Evolutionary conservation across 106 monocot species (phyloP), one percentile per base, ranked within the genome.

Genomic region (Dendrobium officinale): DNA sequence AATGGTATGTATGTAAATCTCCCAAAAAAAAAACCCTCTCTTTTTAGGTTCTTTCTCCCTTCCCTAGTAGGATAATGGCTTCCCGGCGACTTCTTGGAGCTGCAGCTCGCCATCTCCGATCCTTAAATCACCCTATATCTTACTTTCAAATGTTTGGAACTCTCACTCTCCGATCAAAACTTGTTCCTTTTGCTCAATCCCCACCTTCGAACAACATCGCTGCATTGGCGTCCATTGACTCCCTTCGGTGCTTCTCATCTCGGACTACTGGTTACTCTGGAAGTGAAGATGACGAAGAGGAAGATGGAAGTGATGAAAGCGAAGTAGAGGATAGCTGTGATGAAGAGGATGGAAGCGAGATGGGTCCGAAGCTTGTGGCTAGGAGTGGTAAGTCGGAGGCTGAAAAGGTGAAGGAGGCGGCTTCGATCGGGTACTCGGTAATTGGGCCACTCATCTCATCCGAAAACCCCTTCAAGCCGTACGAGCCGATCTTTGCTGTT

Each of bases 381-480:
- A 51, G 20, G 48, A 87, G 88, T 41, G 93, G 92, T 77, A 97
- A 97, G 77, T 82, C 92, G 55, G 83, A 84, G 55, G 90, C 78
- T 79, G 93, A 96, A 90, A 93, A 87, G 82, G 67, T 56, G 5
- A 59, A 79, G 42, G 97, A 94, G 48, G 97, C 90, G 40, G 88
- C 80, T 41, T 90, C 84, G 80, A 91, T 98, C 13, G 97, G 97
- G 61, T 98, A 98, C 76, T 83, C 56, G 24, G 97, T 94, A 59
- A 27, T 89, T 15, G 97, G 94, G 3, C 86, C 92, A 40, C 90
- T 99, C 27, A 93, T 84, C 47, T 37, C 83, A 11, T 84, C 86
- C 5, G 92, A 92, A 77, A 82, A 85, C 72, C 98, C 95, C 0
- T 99, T 99, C 86, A 99, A 99, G 76, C 93, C 88, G 1, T 93